phyloP scores from a whole-genome alignment of 2,329 filamentous ascomycete genomes.

The Gyromitra esculenta region DNA sequence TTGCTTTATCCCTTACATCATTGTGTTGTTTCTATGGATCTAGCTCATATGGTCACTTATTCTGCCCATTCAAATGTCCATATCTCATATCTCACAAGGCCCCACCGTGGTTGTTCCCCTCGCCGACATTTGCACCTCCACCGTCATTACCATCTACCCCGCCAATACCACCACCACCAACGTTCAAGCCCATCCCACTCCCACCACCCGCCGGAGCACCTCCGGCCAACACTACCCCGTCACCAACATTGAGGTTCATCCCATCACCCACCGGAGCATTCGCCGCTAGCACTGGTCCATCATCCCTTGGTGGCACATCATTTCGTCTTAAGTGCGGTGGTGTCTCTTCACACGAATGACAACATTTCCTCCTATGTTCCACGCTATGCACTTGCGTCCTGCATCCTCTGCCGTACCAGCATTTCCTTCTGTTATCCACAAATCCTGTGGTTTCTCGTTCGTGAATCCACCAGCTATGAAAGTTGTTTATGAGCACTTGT shows the following conservation, averaged over 20 bases:
- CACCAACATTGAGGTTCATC: constrained; percentile 41
- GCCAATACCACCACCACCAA: constrained; percentile 56
- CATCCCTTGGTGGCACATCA: constrained; percentile 58
- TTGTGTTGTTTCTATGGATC: not conserved
- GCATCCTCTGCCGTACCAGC: constrained; percentile 49
- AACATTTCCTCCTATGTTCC: constrained; percentile 33
- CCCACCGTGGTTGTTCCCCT: not conserved
- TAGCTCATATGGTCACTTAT: not conserved
- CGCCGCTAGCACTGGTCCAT: not conserved
- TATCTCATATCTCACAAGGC: not conserved
- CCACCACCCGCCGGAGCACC: not conserved
- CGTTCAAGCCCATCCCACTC: constrained; percentile 50
- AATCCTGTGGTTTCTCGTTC: constrained; percentile 35
- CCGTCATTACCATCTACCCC: constrained; percentile 15
- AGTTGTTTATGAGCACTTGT: not conserved
- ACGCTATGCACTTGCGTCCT: constrained; percentile 38
- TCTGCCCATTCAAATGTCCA: not conserved
- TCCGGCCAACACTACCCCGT: not conserved
- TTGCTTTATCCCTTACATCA: not conserved
- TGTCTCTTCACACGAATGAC: constrained; percentile 39
- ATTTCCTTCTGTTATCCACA: constrained; percentile 36
- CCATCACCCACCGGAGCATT: not conserved
- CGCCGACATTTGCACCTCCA: not conserved
- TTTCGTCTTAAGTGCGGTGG: constrained; percentile 17
- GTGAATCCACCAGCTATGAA: constrained; percentile 41